Conservation (phyloP, 805 yeast species). For the Clavispora phyllophila region DNA sequence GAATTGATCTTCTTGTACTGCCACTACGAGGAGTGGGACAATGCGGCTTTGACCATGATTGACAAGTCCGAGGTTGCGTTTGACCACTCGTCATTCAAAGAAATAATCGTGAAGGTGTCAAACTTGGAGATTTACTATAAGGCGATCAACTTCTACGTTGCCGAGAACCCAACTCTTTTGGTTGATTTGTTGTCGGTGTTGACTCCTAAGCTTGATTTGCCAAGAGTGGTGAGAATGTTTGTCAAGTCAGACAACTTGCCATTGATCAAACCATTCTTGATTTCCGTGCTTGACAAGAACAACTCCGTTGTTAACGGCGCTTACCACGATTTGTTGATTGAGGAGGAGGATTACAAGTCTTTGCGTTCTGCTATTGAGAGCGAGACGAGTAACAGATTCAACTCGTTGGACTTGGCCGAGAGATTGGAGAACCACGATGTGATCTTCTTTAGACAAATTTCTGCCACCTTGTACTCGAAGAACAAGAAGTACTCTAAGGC, state of each 20-base stretch:
- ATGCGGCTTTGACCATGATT: slow-evolving; percentile 95
- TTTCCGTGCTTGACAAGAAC: slow-evolving; percentile 86
- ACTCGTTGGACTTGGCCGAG: slow-evolving; percentile 85
- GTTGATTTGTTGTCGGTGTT: slow-evolving; percentile 81
- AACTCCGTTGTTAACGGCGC: slow-evolving; percentile 89
- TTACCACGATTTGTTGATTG: slow-evolving; percentile 90
- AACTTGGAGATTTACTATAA: slow-evolving; percentile 95
- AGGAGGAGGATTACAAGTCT: slow-evolving; percentile 93
- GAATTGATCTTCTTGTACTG: slow-evolving; percentile 94
- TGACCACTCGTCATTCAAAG: slow-evolving; percentile 92
- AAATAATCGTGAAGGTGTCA: slow-evolving; percentile 88
- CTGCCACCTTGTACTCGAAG: slow-evolving; percentile 89
- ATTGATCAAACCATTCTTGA: slow-evolving; percentile 89
- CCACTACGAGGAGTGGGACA: slow-evolving; percentile 99
- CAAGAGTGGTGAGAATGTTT: slow-evolving; percentile 92
- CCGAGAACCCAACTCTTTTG: slow-evolving; percentile 85
- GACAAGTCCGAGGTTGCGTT: slow-evolving; percentile 90
- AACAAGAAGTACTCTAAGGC: slow-evolving; percentile 92
- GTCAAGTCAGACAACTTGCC: slow-evolving; percentile 95
- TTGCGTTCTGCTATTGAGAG: slow-evolving; percentile 78
- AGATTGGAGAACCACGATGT: slow-evolving; percentile 88
- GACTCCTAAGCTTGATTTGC: slow-evolving; percentile 85
- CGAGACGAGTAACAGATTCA: slow-evolving; percentile 79
- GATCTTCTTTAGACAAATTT: slow-evolving; percentile 92
- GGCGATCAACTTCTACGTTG: slow-evolving; percentile 91